A percentile compares a stretch with the other conserved stretches of the same genome.
Evolutionary conservation across 208 protist species (phyloP).

Genomic region (Wallacemonas collosoma): DNA sequence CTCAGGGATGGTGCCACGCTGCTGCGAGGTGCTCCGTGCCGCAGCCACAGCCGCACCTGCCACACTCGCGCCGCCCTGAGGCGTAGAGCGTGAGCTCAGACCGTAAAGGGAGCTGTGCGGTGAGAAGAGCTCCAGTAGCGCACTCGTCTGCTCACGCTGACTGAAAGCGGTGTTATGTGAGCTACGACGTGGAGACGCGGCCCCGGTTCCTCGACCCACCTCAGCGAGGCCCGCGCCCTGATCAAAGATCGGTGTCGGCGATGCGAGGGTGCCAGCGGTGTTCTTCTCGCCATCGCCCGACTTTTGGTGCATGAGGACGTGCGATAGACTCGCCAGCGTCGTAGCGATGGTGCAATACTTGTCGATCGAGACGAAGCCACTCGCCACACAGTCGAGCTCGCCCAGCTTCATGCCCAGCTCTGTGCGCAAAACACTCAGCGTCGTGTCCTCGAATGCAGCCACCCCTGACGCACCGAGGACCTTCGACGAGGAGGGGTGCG

Average conservation of each 20-base stretch:
- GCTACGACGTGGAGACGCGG: background rate
- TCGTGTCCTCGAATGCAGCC: background rate
- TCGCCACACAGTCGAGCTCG: slow-evolving; percentile 37
- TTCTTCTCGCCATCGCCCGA: background rate
- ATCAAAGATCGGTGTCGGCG: background rate
- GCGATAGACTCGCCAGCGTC: slow-evolving; percentile 25
- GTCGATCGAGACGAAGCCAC: slow-evolving; percentile 30
- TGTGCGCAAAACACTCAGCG: background rate
- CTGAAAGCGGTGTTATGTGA: background rate
- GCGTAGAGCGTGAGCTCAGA: background rate
- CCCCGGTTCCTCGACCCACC: no score
- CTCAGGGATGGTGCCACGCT: background rate
- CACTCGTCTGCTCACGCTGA: slow-evolving; percentile 11
- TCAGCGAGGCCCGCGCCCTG: background rate
- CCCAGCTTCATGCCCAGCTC: slow-evolving; percentile 18
- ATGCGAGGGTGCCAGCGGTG: background rate
- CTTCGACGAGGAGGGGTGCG: background rate
- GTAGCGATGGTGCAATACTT: slow-evolving; percentile 29
- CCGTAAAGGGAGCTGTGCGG: background rate
- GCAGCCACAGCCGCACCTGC: background rate
- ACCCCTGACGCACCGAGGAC: background rate
- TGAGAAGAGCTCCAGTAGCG: slow-evolving; percentile 9
- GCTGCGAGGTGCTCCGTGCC: background rate
- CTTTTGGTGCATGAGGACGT: background rate
- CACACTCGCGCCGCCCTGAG: background rate